Base-by-base conservation (phyloP, 176 grass and related monocot genomes). In the Phragmites australis region DNA sequence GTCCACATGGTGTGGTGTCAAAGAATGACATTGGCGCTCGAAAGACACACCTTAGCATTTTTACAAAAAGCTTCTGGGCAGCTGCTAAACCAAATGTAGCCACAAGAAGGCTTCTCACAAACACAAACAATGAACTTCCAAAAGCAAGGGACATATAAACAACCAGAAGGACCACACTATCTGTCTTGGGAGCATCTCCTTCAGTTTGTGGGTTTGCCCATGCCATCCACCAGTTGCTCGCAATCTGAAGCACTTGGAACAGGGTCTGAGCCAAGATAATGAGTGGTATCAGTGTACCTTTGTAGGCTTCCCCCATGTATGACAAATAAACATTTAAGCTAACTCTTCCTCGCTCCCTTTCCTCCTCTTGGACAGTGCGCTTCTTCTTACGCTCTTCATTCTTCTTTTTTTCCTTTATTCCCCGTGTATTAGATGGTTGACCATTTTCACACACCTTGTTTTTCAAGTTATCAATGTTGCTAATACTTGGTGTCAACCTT, bases 201-300 rank as follows among this genome's bases (percentile, higher is more conserved):
- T 85, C 83, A 29, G 89, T 92, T 86, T 94, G 92, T 40, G 96
- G 96, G 51, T 95, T 99, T 42, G 96, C 96, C 96, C 96, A 99
- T 16, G 96, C 93, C 96, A 99, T 99, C 96, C 96, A 99, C 96
- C 96, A 99, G 67, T 94, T 99, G 74, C 96, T 86, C 21, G 90
- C 96, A 82, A 99, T 92, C 81, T 99, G 96, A 82, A 99, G 91
- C 61, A 99, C 90, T 88, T 99, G 96, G 87, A 99, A 99, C 55
- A 88, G 37, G 47, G 84, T 88, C 45, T 99, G 96, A 64, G 92
- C 79, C 54, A 99, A 83, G 63, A 99, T 85, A 74, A 99, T 99
- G 23, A 99, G 83, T 10, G 96, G 96, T 87, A 99, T 95, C 32
- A 99, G 31, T 85, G 77, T 45, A 77, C 96, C 96, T 84, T 83